A percentile compares a stretch with the other conserved stretches of the same genome.
phyloP scores from a whole-genome alignment of 192 early-diverging fungal species.

The Backusella parvicylindrica region DNA sequence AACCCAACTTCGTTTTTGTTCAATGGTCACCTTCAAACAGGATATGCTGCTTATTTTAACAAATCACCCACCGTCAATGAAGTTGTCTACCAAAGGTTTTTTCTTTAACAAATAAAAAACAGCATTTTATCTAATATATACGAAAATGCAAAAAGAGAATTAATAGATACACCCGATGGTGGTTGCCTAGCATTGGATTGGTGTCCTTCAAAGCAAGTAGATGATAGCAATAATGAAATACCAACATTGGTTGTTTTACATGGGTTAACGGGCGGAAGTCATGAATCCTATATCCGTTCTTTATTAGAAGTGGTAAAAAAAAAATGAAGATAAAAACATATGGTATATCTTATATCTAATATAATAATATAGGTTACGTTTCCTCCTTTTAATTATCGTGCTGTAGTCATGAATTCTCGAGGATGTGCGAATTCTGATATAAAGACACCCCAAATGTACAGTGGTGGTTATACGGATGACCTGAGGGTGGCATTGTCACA shows the following conservation, averaged over 20 bases:
- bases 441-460: constrained; percentile 76
- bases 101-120: constrained; percentile 10
- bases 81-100: constrained; percentile 63
- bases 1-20: constrained; percentile 68
- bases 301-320: constrained; percentile 54
- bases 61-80: constrained; percentile 30
- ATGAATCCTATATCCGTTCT: constrained; percentile 84
- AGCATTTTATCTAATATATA: constrained; percentile 9
- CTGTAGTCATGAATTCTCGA: constrained; percentile 86
- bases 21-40: constrained; percentile 78
- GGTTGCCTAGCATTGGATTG: constrained; percentile 88
- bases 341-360: background rate
- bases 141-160: constrained; percentile 32
- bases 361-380: constrained; percentile 24
- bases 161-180: constrained; percentile 68
- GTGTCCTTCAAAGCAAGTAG: constrained; percentile 57
- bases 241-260: constrained; percentile 84
- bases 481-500: constrained; percentile 52
- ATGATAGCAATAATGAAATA: constrained; percentile 53
- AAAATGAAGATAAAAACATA: background rate
- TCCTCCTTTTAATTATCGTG: constrained; percentile 60
- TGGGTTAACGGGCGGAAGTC: constrained; percentile 89
- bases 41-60: constrained; percentile 51
- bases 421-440: constrained; percentile 85
- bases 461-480: constrained; percentile 82